Conservation (phyloP, 177 flowering plant species). For the Telopea speciosissima region DNA sequence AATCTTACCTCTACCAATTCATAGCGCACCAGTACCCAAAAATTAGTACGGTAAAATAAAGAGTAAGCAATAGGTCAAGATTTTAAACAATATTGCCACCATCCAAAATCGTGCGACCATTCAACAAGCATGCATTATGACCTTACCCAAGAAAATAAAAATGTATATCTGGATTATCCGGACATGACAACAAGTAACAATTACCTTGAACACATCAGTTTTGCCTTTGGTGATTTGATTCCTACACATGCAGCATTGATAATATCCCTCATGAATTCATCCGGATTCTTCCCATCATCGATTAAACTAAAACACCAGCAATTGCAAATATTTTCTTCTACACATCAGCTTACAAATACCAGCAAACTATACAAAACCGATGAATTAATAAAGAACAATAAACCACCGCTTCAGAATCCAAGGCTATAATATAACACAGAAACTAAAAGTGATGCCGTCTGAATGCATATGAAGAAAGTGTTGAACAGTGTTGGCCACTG, state of each 20-base stretch:
- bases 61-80: too few species aligned
- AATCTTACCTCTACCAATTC: too few species aligned
- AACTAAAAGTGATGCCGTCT: too few species aligned
- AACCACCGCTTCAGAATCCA: background rate
- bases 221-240: constrained; percentile 88
- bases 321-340: background rate
- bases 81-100: too few species aligned
- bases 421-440: too few species aligned
- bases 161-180: background rate
- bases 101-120: too few species aligned
- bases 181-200: background rate
- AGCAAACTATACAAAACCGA: background rate
- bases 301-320: constrained; percentile 44
- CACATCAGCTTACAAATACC: background rate
- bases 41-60: too few species aligned
- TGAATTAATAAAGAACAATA: background rate
- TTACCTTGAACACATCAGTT: constrained; percentile 72
- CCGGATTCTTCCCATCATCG: constrained; percentile 92
- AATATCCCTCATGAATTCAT: constrained; percentile 75
- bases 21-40: too few species aligned
- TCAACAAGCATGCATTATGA: background rate
- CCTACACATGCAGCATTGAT: constrained; percentile 72
- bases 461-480: too few species aligned
- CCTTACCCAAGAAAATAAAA: background rate
- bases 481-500: too few species aligned